Conservation (phyloP, 2,329 filamentous ascomycete species). For the Pyrenochaeta sp. region DNA sequence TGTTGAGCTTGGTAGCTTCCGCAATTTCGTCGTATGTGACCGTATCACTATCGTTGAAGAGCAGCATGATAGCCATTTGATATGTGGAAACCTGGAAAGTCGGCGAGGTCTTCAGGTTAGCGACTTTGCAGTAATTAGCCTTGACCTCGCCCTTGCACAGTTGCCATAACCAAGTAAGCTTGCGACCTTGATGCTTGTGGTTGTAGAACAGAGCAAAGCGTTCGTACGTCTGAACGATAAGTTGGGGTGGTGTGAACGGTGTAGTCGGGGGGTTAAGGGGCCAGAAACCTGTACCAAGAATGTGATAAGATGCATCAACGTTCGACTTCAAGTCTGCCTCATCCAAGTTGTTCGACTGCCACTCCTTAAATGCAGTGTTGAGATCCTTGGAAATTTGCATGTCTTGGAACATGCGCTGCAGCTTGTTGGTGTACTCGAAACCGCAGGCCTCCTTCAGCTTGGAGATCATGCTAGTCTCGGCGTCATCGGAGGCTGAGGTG, state of each 20-base stretch:
- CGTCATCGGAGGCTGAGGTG: conserved; percentile 94
- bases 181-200: conserved; percentile 94
- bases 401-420: conserved; percentile 99
- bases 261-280: conserved; percentile 87
- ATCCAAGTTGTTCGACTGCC: conserved; percentile 71
- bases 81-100: conserved; percentile 98
- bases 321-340: conserved; percentile 70
- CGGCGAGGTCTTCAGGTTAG: conserved; percentile 77
- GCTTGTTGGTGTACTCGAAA: conserved; percentile 99
- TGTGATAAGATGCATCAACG: conserved; percentile 87
- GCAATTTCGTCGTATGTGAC: conserved; percentile 89
- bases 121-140: conserved; percentile 83
- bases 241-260: conserved; percentile 83
- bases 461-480: conserved; percentile 99
- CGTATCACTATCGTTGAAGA: conserved; percentile 91
- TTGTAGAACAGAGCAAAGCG: conserved; percentile 92
- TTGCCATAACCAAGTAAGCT: conserved; percentile 98
- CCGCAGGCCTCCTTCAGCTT: conserved; percentile 98
- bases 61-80: conserved; percentile 93
- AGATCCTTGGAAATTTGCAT: conserved; percentile 99
- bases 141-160: conserved; percentile 97
- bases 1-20: conserved; percentile 78
- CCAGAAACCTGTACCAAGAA: conserved; percentile 97
- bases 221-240: conserved; percentile 87
- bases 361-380: conserved; percentile 86